Percentiles rank a stretch among this genome's conserved stretches.
phyloP scores from a whole-genome alignment of 2,329 filamentous ascomycete genomes.

The Pseudofabraea citricarpa region DNA sequence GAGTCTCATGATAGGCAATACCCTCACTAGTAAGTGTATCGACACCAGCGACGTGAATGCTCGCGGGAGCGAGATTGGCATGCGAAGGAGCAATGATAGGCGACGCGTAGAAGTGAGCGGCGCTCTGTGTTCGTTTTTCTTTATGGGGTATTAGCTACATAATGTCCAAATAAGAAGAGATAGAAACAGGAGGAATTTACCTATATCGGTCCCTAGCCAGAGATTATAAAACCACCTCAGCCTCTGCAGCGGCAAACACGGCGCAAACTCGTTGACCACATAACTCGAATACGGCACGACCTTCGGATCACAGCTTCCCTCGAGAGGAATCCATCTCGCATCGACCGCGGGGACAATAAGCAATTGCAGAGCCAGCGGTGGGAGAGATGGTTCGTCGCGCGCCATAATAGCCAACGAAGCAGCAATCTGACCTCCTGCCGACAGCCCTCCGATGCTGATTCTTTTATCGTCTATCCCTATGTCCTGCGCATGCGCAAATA shows the following conservation, averaged over 20 bases:
- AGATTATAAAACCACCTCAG: conserved; percentile 33
- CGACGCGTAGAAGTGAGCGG: too few species aligned
- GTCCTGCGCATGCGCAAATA: conserved; percentile 7
- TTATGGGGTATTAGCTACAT: too few species aligned
- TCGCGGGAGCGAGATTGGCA: conserved; percentile 28
- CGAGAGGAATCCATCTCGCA: conserved; percentile 28
- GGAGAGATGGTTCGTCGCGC: conserved; percentile 18
- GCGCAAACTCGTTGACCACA: conserved; percentile 27
- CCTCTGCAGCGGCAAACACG: conserved; percentile 29
- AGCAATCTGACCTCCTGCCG: conserved; percentile 15
- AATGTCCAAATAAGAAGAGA: too few species aligned
- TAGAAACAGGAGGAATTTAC: too few species aligned
- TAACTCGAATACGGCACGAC: conserved; percentile 29
- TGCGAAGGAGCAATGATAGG: conserved; percentile 31
- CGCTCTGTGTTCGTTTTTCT: too few species aligned
- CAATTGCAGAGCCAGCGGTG: conserved; percentile 28
- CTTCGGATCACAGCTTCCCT: conserved; percentile 22
- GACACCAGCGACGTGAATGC: conserved; percentile 29
- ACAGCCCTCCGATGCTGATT: conserved; percentile 14
- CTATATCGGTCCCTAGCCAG: conserved; percentile 29
- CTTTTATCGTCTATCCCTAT: conserved; percentile 11
- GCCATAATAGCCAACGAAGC: conserved; percentile 14
- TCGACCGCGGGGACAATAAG: conserved; percentile 31
- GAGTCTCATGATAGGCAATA: conserved; percentile 27
- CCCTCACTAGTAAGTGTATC: conserved; percentile 31